Conservation (phyloP, 1,139 yeast genomes). For the Kurtzmaniella natalensis region DNA sequence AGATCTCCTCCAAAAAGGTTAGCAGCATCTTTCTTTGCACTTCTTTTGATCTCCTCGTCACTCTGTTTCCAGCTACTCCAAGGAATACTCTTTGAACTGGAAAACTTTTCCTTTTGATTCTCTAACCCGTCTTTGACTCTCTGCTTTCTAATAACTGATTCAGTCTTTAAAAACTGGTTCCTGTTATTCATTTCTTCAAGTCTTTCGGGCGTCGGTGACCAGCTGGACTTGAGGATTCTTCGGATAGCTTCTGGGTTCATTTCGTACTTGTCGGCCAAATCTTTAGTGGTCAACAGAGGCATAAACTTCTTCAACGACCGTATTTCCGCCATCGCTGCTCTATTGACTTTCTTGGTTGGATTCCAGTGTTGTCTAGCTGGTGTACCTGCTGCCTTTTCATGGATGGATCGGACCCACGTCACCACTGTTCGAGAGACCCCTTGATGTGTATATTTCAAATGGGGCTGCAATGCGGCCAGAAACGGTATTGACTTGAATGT, state of each 20-base stretch:
- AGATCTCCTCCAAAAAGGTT: no score
- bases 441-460: no score
- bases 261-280: constrained; percentile 60
- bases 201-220: constrained; percentile 62
- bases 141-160: constrained; percentile 9
- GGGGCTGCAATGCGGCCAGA: no score
- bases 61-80: background rate
- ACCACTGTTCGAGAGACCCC: no score
- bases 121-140: constrained; percentile 4
- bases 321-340: constrained; percentile 68
- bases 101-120: constrained; percentile 6
- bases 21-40: no score
- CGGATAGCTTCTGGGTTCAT: constrained; percentile 83
- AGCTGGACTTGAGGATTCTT: constrained; percentile 69
- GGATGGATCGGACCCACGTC: no score
- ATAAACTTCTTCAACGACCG: constrained; percentile 48
- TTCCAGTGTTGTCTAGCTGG: no score
- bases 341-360: constrained; percentile 63
- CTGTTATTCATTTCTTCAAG: constrained; percentile 43
- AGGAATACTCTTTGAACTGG: constrained; percentile 8
- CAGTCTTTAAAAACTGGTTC: constrained; percentile 34
- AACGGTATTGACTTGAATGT: no score
- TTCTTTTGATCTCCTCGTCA: constrained; percentile 1
- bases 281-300: constrained; percentile 59
- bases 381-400: no score